These are phyloP conservation scores for Calonectria pteridis DNA, from an alignment of 2,329 filamentous ascomycete species.

Conservation along the genomic window DNA sequence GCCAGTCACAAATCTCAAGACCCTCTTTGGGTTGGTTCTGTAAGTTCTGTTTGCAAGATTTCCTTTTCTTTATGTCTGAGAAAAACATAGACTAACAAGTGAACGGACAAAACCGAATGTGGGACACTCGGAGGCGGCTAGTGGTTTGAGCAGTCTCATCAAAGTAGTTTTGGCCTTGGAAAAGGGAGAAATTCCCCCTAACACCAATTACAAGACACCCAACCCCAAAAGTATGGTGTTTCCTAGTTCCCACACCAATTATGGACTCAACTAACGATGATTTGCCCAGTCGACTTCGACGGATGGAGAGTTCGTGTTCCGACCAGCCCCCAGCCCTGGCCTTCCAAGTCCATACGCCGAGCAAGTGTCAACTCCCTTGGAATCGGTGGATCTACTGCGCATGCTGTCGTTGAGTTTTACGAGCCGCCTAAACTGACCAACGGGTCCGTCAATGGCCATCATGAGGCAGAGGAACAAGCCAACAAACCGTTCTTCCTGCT, in stretches of 20 bases:
- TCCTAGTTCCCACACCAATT: neutral
- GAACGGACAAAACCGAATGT: conserved; percentile 42
- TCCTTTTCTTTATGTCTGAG: neutral
- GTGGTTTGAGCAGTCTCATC: conserved; percentile 45
- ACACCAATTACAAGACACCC: conserved; percentile 38
- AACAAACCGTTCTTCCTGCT: neutral
- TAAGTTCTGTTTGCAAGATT: conserved; percentile 50
- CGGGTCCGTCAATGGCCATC: neutral
- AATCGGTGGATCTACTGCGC: conserved; percentile 60
- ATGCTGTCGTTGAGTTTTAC: conserved; percentile 53
- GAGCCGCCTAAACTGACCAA: conserved; percentile 19
- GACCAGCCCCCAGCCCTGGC: conserved; percentile 37
- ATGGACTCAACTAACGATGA: conserved; percentile 6
- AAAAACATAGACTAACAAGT: conserved; percentile 41
- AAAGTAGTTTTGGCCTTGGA: conserved; percentile 44
- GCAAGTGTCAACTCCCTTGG: conserved; percentile 52
- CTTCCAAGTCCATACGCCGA: conserved; percentile 38
- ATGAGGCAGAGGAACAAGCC: neutral
- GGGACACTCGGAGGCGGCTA: conserved; percentile 46
- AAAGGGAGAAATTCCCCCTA: conserved; percentile 44
- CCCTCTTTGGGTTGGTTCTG: conserved; percentile 57
- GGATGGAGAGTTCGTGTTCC: conserved; percentile 41
- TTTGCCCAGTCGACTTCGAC: conserved; percentile 34
- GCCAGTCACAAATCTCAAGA: conserved; percentile 34
- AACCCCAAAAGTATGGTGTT: conserved; percentile 41